Evolutionary conservation across 1,139 yeast genomes (phyloP).

Genomic region (Blastobotrys elegans): DNA sequence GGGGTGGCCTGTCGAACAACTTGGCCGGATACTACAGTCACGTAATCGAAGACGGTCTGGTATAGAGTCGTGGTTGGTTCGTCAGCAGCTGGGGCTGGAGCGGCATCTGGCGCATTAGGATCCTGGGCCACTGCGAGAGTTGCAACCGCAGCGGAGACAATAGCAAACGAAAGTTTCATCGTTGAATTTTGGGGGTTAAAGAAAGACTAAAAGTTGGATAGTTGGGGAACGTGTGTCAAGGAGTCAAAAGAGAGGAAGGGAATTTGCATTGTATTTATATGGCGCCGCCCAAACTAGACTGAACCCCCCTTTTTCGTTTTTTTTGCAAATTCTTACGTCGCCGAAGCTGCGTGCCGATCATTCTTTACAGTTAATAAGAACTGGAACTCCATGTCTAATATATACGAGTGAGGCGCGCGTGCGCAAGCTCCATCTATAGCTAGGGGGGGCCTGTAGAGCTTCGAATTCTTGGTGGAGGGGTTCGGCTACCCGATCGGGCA

Average conservation of each 20-base stretch:
- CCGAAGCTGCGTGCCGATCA: neutral
- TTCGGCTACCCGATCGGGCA: too few relatives aligned
- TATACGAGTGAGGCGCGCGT: too few relatives aligned
- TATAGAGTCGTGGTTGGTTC: constrained; percentile 22
- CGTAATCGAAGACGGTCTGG: constrained; percentile 25
- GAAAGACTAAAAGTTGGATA: neutral
- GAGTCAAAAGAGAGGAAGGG: neutral
- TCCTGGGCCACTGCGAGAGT: neutral
- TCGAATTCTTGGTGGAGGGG: too few relatives aligned
- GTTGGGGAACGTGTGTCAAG: neutral
- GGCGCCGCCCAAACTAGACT: neutral
- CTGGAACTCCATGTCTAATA: too few relatives aligned
- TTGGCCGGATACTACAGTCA: constrained; percentile 16
- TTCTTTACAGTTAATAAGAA: too few relatives aligned
- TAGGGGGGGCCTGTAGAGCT: too few relatives aligned
- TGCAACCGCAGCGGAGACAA: neutral
- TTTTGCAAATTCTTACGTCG: neutral
- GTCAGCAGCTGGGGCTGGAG: constrained; percentile 7
- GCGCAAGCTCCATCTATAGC: too few relatives aligned
- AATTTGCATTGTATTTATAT: neutral
- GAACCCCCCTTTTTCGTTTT: neutral
- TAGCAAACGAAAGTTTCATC: neutral
- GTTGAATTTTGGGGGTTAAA: neutral
- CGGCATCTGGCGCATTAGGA: neutral
- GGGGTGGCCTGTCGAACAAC: constrained; percentile 5